phyloP scores from a whole-genome alignment of 768 basidiomycete species.

The Lentinus tigrinus region DNA sequence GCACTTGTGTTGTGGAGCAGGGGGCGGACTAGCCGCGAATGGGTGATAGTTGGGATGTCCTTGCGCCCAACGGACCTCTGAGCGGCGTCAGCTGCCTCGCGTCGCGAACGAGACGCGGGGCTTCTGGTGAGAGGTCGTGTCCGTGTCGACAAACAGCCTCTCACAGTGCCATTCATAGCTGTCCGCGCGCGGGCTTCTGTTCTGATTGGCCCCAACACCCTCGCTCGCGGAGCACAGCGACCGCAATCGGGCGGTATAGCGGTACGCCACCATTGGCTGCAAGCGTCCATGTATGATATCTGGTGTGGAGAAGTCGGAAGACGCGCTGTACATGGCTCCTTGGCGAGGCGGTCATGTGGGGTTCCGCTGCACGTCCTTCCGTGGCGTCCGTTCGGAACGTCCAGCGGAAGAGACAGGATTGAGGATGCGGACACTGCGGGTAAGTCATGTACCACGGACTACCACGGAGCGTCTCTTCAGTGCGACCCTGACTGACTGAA shows the following conservation, averaged over 20 bases:
- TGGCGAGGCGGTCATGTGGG: neutral
- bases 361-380: neutral
- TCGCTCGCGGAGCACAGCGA: neutral
- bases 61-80: too few relatives aligned
- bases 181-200: neutral
- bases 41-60: neutral
- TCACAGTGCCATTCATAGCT: constrained; percentile 12
- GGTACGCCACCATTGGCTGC: neutral
- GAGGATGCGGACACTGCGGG: neutral
- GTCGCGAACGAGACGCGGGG: neutral
- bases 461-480: neutral
- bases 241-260: neutral
- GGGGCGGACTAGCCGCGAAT: neutral
- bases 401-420: neutral
- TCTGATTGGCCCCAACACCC: neutral
- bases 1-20: neutral
- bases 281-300: neutral
- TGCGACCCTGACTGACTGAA: neutral
- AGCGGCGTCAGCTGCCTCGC: neutral
- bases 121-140: neutral
- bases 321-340: neutral
- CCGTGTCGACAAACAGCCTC: constrained; percentile 1
- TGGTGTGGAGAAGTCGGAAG: neutral
- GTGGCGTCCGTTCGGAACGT: neutral
- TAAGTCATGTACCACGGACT: neutral